Base-by-base conservation (phyloP, 1,284 basidiomycete species). In the Golubevia sp. region DNA sequence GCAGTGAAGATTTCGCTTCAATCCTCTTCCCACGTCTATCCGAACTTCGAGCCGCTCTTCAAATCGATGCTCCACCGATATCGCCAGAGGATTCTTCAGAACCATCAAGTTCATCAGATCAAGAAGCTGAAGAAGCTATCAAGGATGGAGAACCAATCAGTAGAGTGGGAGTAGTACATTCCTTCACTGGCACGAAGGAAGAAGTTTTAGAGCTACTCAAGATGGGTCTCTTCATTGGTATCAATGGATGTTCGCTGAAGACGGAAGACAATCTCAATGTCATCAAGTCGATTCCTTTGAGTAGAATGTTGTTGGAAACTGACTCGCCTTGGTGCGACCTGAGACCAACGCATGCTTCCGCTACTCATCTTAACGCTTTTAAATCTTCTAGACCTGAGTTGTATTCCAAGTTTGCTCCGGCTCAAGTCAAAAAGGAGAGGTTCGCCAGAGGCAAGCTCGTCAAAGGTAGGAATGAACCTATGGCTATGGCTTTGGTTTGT, bases 311-410 rank as follows among this genome's bases (percentile, higher is more conserved):
- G 85, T 86, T 96, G 11, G 93, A 96, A 82, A 94, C 92, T 91
- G 92, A 93, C 83, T 89, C 91, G 0, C 92, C 92, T 2, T 94
- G 92, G 92, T 94, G 93, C 78, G 88, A 90, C 2, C 87, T 92
- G 83, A 91, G 91, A 3, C 86, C 89, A 0, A 90, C 90, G 0
- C 91, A 93, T 66, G 91, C 91, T 2, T 92, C 91, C 0, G 86
- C 88, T 64, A 59, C 82, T 4, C 86, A 89, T 73, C 83, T 93
- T 1, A 85, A 88, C 7, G 84, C 85, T 6, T 85, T 92, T 34
- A 88, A 62, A 21, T n/a, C 68, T 5, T 21, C 53, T 0, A 26
- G 74, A 0, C 68, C 85, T 0, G 71, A 85, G 18, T 84, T 91
- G 23, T 85, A 85, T 26, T 73, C 85, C 2, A 73, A 88, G 15